Evolutionary conservation across 768 basidiomycete genomes (phyloP).

Genomic region (Russula griseocarnosa): DNA sequence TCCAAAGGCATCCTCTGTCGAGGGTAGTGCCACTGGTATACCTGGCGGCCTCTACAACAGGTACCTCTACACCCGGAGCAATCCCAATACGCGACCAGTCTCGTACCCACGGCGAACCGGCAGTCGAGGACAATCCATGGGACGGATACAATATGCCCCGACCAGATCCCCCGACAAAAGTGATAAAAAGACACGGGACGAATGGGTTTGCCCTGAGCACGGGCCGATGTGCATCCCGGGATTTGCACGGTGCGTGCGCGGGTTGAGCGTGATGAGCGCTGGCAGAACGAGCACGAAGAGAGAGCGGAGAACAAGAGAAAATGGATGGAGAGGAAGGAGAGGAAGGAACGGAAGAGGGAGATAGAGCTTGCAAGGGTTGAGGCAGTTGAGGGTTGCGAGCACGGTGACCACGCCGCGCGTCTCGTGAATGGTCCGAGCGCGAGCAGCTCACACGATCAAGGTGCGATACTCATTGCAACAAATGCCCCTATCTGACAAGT

Average conservation of each 20-base stretch:
- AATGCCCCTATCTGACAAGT: neutral
- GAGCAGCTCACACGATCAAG: neutral
- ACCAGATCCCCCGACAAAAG: slow-evolving; percentile 1
- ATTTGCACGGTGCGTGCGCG: slow-evolving; percentile 17
- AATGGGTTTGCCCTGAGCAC: slow-evolving; percentile 12
- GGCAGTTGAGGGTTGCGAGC: neutral
- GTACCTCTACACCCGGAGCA: neutral
- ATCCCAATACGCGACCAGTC: neutral
- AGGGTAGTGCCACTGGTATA: neutral
- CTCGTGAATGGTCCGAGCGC: neutral
- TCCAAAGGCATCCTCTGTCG: neutral
- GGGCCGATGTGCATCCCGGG: slow-evolving; percentile 15
- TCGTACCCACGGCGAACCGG: no score
- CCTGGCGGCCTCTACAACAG: neutral
- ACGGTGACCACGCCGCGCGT: neutral
- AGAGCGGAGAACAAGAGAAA: neutral
- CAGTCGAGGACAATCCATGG: neutral
- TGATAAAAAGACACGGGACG: neutral
- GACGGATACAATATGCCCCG: neutral
- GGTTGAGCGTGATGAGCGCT: neutral
- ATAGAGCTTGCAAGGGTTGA: neutral
- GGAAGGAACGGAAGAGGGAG: no score
- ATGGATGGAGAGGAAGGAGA: neutral
- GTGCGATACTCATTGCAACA: neutral
- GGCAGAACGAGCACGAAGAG: neutral